Percentiles rank a stretch among this genome's conserved stretches.
phyloP scores from a whole-genome alignment of 2,329 filamentous ascomycete genomes.

The Teratosphaeria epicoccoides region DNA sequence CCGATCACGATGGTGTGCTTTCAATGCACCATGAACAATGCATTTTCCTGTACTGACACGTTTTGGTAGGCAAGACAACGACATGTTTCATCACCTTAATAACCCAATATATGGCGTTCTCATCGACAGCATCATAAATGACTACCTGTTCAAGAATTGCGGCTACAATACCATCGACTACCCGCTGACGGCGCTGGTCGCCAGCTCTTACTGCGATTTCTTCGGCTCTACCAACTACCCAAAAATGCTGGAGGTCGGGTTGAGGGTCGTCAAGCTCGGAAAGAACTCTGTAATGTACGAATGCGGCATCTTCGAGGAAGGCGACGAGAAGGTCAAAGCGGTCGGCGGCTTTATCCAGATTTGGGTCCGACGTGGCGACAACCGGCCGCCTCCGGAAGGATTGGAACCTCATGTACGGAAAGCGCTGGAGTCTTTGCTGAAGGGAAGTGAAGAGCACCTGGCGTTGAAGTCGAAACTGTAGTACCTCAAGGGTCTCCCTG shows the following conservation, averaged over 20 bases:
- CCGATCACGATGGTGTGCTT: constrained; percentile 66
- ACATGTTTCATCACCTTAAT: constrained; percentile 71
- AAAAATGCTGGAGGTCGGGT: constrained; percentile 65
- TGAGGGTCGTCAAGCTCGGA: constrained; percentile 75
- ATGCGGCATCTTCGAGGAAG: constrained; percentile 71
- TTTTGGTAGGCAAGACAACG: constrained; percentile 68
- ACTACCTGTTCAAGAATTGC: constrained; percentile 73
- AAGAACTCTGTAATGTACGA: constrained; percentile 85
- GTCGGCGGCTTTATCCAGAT: constrained; percentile 79
- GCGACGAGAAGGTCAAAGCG: constrained; percentile 62
- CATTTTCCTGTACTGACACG: too few relatives aligned
- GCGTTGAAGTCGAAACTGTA: constrained; percentile 13
- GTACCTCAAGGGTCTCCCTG: background rate
- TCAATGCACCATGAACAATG: too few relatives aligned
- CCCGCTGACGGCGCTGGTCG: constrained; percentile 69
- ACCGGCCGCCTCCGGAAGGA: constrained; percentile 54
- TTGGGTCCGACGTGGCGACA: constrained; percentile 49
- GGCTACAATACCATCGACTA: constrained; percentile 60
- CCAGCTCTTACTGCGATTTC: constrained; percentile 77
- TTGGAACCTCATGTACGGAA: constrained; percentile 50
- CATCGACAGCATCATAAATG: constrained; percentile 79
- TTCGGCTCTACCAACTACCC: constrained; percentile 69
- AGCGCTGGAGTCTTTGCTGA: constrained; percentile 26
- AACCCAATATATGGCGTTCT: constrained; percentile 40
- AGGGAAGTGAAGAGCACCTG: constrained; percentile 16